Evolutionary conservation across 768 basidiomycete species (phyloP).

Genomic region (Kwoniella sp.): DNA sequence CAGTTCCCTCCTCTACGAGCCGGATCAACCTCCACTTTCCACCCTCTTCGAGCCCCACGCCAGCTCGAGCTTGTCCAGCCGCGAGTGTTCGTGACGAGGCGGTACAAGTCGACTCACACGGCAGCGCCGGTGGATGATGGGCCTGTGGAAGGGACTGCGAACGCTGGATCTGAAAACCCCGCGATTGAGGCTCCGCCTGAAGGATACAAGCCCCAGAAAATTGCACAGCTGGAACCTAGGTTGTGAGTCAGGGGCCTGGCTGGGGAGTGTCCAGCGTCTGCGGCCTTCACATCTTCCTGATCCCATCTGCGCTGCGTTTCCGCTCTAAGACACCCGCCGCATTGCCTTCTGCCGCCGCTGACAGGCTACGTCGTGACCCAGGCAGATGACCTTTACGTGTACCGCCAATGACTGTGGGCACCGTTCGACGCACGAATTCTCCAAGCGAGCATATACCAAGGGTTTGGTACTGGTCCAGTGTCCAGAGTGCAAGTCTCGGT

Average conservation of each 20-base stretch:
- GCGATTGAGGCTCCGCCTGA: conserved; percentile 15
- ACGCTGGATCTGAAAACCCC: background rate
- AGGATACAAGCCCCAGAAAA: conserved; percentile 18
- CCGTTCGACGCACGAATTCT: conserved; percentile 83
- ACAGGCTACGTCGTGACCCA: conserved; percentile 1
- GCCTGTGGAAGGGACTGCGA: too few species aligned
- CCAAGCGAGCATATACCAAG: conserved; percentile 73
- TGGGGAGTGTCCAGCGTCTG: background rate
- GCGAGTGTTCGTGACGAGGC: too few species aligned
- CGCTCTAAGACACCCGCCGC: too few species aligned
- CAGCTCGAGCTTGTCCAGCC: too few species aligned
- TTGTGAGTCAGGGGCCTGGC: conserved; percentile 24
- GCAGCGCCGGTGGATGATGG: too few species aligned
- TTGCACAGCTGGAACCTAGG: conserved; percentile 36
- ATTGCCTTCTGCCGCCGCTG: background rate
- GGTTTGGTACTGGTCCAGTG: conserved; percentile 90
- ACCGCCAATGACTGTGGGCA: conserved; percentile 57
- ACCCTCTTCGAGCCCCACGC: too few species aligned
- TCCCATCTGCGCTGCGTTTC: too few species aligned
- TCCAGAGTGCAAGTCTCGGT: conserved; percentile 84
- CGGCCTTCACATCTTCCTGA: background rate
- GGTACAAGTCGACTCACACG: too few species aligned
- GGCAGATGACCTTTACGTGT: conserved; percentile 50
- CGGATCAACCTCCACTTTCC: too few species aligned
- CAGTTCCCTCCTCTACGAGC: too few species aligned